Percentiles rank a stretch among this genome's conserved stretches.
These are phyloP conservation scores for Eimeria sp. DNA, from an alignment of 169 alveolate species.

Conservation along the genomic window DNA sequence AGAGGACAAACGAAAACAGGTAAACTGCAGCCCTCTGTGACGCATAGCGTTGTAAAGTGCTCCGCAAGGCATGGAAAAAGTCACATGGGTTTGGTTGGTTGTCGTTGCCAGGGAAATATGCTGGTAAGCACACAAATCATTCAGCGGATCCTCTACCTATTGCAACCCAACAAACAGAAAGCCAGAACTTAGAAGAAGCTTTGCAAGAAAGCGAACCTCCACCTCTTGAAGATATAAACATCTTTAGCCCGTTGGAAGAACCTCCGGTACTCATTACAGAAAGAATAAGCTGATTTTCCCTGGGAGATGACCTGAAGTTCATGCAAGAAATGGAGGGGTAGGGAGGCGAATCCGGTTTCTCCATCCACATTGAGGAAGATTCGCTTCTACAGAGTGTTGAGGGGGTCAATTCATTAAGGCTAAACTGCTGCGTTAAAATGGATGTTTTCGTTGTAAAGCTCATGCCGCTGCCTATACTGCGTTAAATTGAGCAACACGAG, in stretches of 20 bases:
- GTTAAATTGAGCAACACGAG: neutral
- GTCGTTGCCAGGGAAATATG: neutral
- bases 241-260: neutral
- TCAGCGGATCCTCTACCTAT: neutral
- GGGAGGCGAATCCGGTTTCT: neutral
- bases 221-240: slow-evolving; percentile 31
- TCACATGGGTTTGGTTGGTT: neutral
- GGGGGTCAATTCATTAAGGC: neutral
- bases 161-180: neutral
- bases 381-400: neutral
- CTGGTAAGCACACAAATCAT: neutral
- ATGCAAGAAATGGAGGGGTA: neutral
- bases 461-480: neutral
- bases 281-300: neutral
- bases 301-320: neutral
- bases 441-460: neutral
- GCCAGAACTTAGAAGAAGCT: neutral
- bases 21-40: neutral
- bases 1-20: neutral
- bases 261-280: neutral
- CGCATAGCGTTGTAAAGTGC: too few relatives aligned
- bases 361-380: too few relatives aligned
- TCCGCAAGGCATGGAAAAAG: neutral
- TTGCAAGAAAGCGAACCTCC: slow-evolving; percentile 36
- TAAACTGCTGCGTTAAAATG: neutral